These are phyloP conservation scores for Xerocomus potaroensis DNA, from an alignment of 768 basidiomycete genomes.

Conservation along the genomic window DNA sequence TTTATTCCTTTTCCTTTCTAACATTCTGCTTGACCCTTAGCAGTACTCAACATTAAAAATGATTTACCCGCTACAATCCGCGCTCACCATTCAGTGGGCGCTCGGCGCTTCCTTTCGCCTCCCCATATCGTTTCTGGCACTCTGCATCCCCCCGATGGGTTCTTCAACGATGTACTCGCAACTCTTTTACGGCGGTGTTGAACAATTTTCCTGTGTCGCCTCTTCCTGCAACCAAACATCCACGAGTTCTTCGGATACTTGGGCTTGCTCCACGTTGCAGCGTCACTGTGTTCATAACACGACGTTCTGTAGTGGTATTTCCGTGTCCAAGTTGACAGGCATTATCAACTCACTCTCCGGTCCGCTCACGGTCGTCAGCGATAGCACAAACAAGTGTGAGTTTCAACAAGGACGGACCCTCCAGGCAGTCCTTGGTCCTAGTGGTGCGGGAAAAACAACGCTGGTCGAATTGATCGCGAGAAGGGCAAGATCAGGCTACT, in stretches of 20 bases:
- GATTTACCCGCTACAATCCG: conserved; percentile 65
- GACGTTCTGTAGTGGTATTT: conserved; percentile 66
- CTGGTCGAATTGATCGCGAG: conserved; percentile 88
- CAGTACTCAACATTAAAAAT: conserved; percentile 84
- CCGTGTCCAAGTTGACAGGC: conserved; percentile 44
- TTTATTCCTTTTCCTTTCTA: conserved; percentile 10
- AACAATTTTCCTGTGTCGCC: conserved; percentile 86
- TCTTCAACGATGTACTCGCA: conserved; percentile 63
- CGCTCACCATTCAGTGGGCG: conserved; percentile 78
- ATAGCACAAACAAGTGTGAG: conserved; percentile 54
- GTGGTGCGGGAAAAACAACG: conserved; percentile 91
- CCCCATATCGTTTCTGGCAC: conserved; percentile 32
- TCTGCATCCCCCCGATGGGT: conserved; percentile 40
- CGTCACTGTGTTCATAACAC: conserved; percentile 71
- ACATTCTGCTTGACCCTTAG: conserved; percentile 1
- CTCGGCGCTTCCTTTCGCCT: conserved; percentile 68
- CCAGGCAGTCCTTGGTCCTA: conserved; percentile 90
- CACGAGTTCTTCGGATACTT: conserved; percentile 41
- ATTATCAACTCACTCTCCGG: conserved; percentile 67
- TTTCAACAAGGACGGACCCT: conserved; percentile 83
- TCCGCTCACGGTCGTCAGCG: conserved; percentile 65
- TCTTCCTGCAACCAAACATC: conserved; percentile 63
- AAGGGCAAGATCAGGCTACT: conserved; percentile 69
- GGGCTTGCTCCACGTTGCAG: conserved; percentile 69
- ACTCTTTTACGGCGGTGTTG: conserved; percentile 73